These are phyloP conservation scores for Lentithecium fluviatile DNA, from an alignment of 495 filamentous ascomycete genomes.

Conservation along the genomic window DNA sequence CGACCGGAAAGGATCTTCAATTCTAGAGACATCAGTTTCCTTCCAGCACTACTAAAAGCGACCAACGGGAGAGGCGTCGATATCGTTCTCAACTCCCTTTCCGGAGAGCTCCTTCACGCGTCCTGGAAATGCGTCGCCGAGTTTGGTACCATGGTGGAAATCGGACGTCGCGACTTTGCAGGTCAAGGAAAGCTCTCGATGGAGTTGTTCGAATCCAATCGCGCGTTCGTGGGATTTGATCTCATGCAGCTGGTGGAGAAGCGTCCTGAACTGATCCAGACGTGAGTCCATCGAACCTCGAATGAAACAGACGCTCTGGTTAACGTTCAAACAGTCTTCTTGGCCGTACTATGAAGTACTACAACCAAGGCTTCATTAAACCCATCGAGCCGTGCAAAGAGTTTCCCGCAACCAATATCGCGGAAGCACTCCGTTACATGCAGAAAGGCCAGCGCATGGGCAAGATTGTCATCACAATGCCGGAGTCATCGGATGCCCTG, in stretches of 20 bases:
- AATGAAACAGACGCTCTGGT: too few relatives aligned
- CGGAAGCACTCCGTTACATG: constrained; percentile 55
- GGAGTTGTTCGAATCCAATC: neutral
- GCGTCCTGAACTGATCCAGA: too few relatives aligned
- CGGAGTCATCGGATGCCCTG: too few relatives aligned
- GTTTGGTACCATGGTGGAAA: constrained; percentile 59
- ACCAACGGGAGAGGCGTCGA: constrained; percentile 61
- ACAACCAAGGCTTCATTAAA: constrained; percentile 33
- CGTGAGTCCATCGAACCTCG: too few relatives aligned
- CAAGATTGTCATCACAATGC: constrained; percentile 54
- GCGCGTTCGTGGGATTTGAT: constrained; percentile 3
- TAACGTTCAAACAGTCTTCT: too few relatives aligned
- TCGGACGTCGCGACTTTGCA: constrained; percentile 55
- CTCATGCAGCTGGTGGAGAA: too few relatives aligned
- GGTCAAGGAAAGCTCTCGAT: constrained; percentile 34
- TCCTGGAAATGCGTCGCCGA: constrained; percentile 53
- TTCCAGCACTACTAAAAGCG: constrained; percentile 46
- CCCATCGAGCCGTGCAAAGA: neutral
- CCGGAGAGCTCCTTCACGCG: constrained; percentile 44
- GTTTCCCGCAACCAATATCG: constrained; percentile 21
- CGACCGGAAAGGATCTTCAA: constrained; percentile 18
- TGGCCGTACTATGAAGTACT: constrained; percentile 44
- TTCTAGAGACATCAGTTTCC: constrained; percentile 37
- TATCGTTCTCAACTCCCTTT: constrained; percentile 60
- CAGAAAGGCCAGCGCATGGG: constrained; percentile 56